Evolutionary conservation across 805 yeast species (phyloP).

Genomic region (Wickerhamiella bombiphila): DNA sequence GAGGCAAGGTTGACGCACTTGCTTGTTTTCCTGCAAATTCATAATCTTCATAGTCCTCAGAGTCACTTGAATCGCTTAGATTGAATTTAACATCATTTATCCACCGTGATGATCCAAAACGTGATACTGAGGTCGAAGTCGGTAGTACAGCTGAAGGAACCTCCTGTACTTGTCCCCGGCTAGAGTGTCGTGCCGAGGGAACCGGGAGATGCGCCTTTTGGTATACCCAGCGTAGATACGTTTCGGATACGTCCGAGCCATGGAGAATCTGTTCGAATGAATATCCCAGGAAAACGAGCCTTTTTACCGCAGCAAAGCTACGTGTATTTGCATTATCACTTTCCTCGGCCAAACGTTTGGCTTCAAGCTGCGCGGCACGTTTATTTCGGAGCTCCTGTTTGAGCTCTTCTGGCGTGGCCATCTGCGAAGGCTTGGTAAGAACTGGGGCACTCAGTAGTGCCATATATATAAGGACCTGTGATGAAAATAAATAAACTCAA

Average conservation of each 20-base stretch:
- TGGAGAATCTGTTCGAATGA: slow-evolving; percentile 17
- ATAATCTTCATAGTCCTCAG: slow-evolving; percentile 5
- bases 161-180: too few species aligned
- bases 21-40: too few species aligned
- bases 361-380: slow-evolving; percentile 9
- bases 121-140: too few species aligned
- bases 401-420: slow-evolving; percentile 14
- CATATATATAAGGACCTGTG: too few species aligned
- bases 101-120: slow-evolving; percentile 15
- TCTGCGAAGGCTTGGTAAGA: too few species aligned
- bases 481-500: too few species aligned
- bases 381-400: slow-evolving; percentile 14
- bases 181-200: too few species aligned
- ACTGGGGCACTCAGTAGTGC: too few species aligned
- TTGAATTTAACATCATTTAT: slow-evolving; percentile 2
- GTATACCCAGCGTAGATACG: too few species aligned
- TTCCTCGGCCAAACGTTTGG: not conserved
- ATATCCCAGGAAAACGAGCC: slow-evolving; percentile 18
- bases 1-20: too few species aligned
- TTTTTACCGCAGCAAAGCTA: slow-evolving; percentile 7
- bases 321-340: slow-evolving; percentile 6
- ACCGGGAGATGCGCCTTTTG: too few species aligned
- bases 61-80: not conserved
- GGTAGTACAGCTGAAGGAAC: too few species aligned
- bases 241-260: slow-evolving; percentile 1